Conservation (phyloP, 2,329 filamentous ascomycete species). For the Xylariaceae sp. region DNA sequence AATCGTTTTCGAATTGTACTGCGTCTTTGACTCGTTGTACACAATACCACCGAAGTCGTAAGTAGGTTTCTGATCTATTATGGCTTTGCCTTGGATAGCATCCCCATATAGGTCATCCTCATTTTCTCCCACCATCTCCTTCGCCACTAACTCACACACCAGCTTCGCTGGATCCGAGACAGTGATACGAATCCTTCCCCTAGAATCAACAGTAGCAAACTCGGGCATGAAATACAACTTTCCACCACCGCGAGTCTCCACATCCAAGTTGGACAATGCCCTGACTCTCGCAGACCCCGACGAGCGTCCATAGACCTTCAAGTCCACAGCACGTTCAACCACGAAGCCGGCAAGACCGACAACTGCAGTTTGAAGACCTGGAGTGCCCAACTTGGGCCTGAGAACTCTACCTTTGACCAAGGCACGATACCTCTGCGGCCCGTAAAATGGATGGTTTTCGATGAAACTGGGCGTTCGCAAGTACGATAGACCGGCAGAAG, state of each 20-base stretch:
- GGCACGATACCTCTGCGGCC: slow-evolving; percentile 47
- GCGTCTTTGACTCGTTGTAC: no score
- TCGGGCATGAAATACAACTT: slow-evolving; percentile 49
- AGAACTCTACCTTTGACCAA: slow-evolving; percentile 49
- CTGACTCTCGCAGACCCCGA: not conserved
- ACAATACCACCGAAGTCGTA: no score
- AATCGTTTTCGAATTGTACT: not conserved
- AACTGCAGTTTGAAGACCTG: slow-evolving; percentile 33
- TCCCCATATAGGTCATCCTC: slow-evolving; percentile 25
- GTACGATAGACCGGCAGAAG: slow-evolving; percentile 58
- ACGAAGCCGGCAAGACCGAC: slow-evolving; percentile 54
- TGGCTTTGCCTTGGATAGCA: not conserved
- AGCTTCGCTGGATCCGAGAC: slow-evolving; percentile 34
- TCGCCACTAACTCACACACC: slow-evolving; percentile 40
- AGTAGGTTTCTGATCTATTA: no score
- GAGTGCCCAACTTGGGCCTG: slow-evolving; percentile 33
- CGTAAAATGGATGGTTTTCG: slow-evolving; percentile 57
- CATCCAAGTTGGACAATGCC: slow-evolving; percentile 38
- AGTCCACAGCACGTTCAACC: slow-evolving; percentile 27
- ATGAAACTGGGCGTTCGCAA: slow-evolving; percentile 49
- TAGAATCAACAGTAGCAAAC: slow-evolving; percentile 46
- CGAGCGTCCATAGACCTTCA: not conserved
- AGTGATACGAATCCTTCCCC: slow-evolving; percentile 43
- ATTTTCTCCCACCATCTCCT: slow-evolving; percentile 39
- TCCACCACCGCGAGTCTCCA: slow-evolving; percentile 44